A percentile compares a stretch with the other conserved stretches of the same genome.
These are phyloP conservation scores for Epichloe coenophiala DNA, from an alignment of 2,329 filamentous ascomycete species.

Conservation along the genomic window DNA sequence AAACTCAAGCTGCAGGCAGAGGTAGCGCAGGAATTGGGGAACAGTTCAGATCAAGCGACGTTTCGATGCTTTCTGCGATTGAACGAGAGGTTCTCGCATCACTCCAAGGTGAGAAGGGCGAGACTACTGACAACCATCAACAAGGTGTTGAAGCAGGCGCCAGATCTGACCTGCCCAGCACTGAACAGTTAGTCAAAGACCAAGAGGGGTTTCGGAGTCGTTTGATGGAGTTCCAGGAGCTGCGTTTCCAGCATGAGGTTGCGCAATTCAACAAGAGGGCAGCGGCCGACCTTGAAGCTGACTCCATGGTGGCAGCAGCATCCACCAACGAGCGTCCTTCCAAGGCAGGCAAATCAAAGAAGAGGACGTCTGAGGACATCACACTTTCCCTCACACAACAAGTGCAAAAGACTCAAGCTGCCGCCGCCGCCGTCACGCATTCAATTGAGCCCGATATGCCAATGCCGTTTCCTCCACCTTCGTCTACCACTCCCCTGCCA, in stretches of 20 bases:
- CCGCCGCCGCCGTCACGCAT: slow-evolving; percentile 29
- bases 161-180: slow-evolving; percentile 34
- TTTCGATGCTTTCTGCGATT: slow-evolving; percentile 46
- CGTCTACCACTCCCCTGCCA: slow-evolving; percentile 69
- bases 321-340: slow-evolving; percentile 1
- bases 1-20: slow-evolving; percentile 29
- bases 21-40: slow-evolving; percentile 27
- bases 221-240: slow-evolving; percentile 69
- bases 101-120: slow-evolving; percentile 10
- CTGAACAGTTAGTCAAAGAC: slow-evolving; percentile 39
- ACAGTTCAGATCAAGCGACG: slow-evolving; percentile 56
- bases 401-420: slow-evolving; percentile 60
- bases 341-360: slow-evolving; percentile 14
- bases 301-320: background rate
- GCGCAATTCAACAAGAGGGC: slow-evolving; percentile 21
- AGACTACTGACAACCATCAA: slow-evolving; percentile 3
- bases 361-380: slow-evolving; percentile 20
- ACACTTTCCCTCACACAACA: slow-evolving; percentile 65
- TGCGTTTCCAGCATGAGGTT: slow-evolving; percentile 60
- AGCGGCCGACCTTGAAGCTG: background rate
- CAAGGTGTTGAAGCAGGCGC: slow-evolving; percentile 20
- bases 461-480: slow-evolving; percentile 60
- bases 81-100: slow-evolving; percentile 40
- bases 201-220: slow-evolving; percentile 53
- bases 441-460: slow-evolving; percentile 50